Conservation (phyloP, 345 rosid genomes). For the Draba incana region DNA sequence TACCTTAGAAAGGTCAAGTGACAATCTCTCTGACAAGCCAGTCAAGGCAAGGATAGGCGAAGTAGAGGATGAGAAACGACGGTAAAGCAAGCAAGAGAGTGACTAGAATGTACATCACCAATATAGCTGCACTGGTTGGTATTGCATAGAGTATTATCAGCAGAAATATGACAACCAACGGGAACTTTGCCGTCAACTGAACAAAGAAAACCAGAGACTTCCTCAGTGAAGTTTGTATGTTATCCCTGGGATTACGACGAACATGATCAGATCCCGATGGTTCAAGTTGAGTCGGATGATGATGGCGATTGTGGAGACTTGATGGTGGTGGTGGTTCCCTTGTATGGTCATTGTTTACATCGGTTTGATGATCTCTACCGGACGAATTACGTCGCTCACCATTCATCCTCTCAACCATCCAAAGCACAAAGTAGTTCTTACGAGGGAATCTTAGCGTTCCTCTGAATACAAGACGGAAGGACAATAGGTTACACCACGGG, state of each 20-base stretch:
- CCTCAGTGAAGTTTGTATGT: slow-evolving; percentile 55
- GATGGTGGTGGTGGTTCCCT: slow-evolving; percentile 41
- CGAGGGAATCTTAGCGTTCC: slow-evolving; percentile 78
- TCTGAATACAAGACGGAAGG: slow-evolving; percentile 73
- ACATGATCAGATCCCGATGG: slow-evolving; percentile 38
- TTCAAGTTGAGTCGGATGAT: slow-evolving; percentile 46
- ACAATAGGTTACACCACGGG: slow-evolving; percentile 88
- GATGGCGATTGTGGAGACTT: slow-evolving; percentile 37
- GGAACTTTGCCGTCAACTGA: slow-evolving; percentile 85
- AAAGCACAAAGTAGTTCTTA: slow-evolving; percentile 84
- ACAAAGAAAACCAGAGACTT: slow-evolving; percentile 75
- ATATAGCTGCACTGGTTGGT: slow-evolving; percentile 86
- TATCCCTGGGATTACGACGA: slow-evolving; percentile 27
- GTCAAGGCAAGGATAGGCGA: slow-evolving; percentile 81
- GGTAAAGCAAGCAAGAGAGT: slow-evolving; percentile 83
- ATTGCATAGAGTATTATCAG: slow-evolving; percentile 77
- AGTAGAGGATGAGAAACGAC: slow-evolving; percentile 84
- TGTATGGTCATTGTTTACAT: slow-evolving; percentile 38
- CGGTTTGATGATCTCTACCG: slow-evolving; percentile 43
- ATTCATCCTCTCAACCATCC: slow-evolving; percentile 97
- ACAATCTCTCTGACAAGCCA: slow-evolving; percentile 91
- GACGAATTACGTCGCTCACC: slow-evolving; percentile 60
- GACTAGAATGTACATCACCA: slow-evolving; percentile 75
- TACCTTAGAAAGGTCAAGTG: slow-evolving; percentile 44
- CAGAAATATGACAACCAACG: slow-evolving; percentile 81